These are phyloP conservation scores for Ajuga reptans DNA, from an alignment of 305 asterid genomes.

Conservation along the genomic window DNA sequence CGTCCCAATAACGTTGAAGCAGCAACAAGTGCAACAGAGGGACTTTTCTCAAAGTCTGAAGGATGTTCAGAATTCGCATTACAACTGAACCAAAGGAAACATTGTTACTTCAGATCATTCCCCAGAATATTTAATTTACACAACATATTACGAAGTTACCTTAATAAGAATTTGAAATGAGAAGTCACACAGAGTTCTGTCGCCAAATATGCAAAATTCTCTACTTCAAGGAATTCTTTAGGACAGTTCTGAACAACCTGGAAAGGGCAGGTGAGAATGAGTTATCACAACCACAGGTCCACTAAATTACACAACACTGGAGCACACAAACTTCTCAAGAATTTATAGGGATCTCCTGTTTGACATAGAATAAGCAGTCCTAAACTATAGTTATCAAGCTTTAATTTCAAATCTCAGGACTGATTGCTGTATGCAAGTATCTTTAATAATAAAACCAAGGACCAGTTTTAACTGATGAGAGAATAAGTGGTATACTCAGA, in stretches of 20 bases:
- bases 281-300: constrained; percentile 13
- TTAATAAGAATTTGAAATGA: constrained; percentile 49
- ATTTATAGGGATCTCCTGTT: constrained; percentile 9
- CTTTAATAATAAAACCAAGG: neutral
- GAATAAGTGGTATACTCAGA: constrained; percentile 5
- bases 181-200: constrained; percentile 68
- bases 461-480: constrained; percentile 9
- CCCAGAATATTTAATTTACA: constrained; percentile 12
- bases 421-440: neutral
- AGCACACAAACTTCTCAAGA: constrained; percentile 13
- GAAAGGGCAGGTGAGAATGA: constrained; percentile 32
- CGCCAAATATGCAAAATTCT: constrained; percentile 50
- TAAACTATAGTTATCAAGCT: neutral
- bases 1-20: constrained; percentile 55
- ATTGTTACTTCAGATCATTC: constrained; percentile 22
- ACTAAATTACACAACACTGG: constrained; percentile 17
- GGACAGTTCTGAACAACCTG: constrained; percentile 91
- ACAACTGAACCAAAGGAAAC: constrained; percentile 36
- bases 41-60: constrained; percentile 44
- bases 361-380: constrained; percentile 14
- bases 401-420: constrained; percentile 15
- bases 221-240: constrained; percentile 55
- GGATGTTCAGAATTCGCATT: constrained; percentile 37
- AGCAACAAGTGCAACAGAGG: constrained; percentile 39
- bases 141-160: constrained; percentile 39